Evolutionary conservation across 768 basidiomycete species (phyloP), one percentile per base, ranked within the genome.

Genomic region (Naematelia aurantialba): DNA sequence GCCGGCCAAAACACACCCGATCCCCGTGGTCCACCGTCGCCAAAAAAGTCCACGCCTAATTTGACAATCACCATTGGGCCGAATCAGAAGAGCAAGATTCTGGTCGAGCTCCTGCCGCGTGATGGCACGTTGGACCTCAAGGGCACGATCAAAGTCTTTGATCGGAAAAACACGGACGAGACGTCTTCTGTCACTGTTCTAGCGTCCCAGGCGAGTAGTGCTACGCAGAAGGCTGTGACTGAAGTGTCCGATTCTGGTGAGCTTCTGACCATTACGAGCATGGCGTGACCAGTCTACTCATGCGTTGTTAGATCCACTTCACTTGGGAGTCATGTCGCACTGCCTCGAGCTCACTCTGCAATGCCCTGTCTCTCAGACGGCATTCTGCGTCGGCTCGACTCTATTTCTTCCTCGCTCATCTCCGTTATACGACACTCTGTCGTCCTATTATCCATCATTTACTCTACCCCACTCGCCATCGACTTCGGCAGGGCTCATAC

Each of bases 401-500:
- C 49, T 76, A 14, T 73, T 75, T 60, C 63, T 76, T 8, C 73
- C 75, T 24, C 55, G 61, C 10, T 44, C 67, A 3, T 70, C 72
- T 1, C 0, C 49, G 14, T 56, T 60, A 31, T 67, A 60, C 44
- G 17, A 34, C 5, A 2, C 58, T 0, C 63, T 76, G 11, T 26
- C 47, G 26, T 53, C 60, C 5, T 52, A 66, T 59, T 75, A 69
- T 56, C 45, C 52, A 21, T 12, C 58, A 11, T 71, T 72, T 61
- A 48, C 61, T 21, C 10, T 30, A 4, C 22, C 21, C 21, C 24
- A 51, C 21, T 14, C 49, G 13, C 10, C 31, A 24, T 52, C 52
- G 24, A 34, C 25, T 12, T 30, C 52, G 4, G 39, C 44, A n/a
- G 75, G 75, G 2, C 78, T 85, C 55, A 78, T 88, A 46, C 77